Conservation (phyloP, 2,329 filamentous ascomycete species). For the Hymenoscyphus occultus region DNA sequence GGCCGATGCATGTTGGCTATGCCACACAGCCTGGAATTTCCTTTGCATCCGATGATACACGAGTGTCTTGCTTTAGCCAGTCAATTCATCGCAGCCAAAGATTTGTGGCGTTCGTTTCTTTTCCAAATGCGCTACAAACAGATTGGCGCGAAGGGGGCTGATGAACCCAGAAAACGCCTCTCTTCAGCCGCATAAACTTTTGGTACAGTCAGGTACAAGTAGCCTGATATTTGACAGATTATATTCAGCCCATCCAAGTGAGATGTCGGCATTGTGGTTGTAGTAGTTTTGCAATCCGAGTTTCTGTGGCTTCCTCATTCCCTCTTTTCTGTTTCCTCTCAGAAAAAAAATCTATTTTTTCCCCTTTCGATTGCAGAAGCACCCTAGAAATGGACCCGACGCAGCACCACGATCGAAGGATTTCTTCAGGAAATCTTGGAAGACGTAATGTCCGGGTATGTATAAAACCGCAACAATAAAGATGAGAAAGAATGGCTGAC, state of each 20-base stretch:
- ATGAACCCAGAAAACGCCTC: conserved; percentile 5
- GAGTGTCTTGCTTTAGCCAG: conserved; percentile 3
- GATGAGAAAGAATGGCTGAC: neutral
- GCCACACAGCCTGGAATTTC: neutral
- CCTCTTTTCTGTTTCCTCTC: neutral
- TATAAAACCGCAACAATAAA: neutral
- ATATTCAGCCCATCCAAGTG: conserved; percentile 9
- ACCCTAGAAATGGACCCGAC: neutral
- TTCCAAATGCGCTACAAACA: conserved; percentile 5
- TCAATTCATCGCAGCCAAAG: neutral
- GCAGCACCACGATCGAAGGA: neutral
- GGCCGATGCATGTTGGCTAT: neutral
- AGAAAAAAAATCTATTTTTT: neutral
- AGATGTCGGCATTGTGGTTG: conserved; percentile 5
- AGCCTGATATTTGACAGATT: conserved; percentile 2
- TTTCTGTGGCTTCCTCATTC: neutral
- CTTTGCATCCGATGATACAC: neutral
- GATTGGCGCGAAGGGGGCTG: conserved; percentile 5
- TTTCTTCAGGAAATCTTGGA: conserved; percentile 1
- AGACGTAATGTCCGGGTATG: conserved; percentile 12
- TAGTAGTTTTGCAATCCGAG: neutral
- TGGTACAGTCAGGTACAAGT: neutral
- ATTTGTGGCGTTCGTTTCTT: conserved; percentile 8
- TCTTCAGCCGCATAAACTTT: conserved; percentile 8
- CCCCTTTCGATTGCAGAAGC: neutral